Evolutionary conservation across 2,329 filamentous ascomycete genomes (phyloP).

Genomic region (Cercospora janseana): DNA sequence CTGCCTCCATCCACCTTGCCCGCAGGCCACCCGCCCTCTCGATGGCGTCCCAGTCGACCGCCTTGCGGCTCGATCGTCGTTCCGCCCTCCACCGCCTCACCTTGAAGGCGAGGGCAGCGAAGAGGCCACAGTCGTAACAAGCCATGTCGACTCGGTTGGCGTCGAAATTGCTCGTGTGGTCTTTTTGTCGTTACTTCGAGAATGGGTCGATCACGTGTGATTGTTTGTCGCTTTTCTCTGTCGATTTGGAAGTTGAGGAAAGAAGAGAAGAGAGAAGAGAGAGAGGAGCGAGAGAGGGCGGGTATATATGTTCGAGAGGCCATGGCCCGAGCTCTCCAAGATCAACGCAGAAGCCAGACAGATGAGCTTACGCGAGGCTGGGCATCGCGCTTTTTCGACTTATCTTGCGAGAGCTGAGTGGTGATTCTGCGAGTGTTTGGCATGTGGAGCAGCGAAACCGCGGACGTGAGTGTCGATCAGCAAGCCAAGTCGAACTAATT

Average conservation of each 20-base stretch:
- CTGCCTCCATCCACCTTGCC: neutral
- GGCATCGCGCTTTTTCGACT: too few relatives aligned
- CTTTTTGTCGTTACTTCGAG: conserved; percentile 4
- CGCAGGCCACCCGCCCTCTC: neutral
- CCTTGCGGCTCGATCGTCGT: conserved; percentile 8
- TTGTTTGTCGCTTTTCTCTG: neutral
- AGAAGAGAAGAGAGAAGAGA: neutral
- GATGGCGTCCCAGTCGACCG: conserved; percentile 4
- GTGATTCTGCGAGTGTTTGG: too few relatives aligned
- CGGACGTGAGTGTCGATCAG: too few relatives aligned
- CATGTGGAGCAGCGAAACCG: too few relatives aligned
- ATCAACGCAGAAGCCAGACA: too few relatives aligned
- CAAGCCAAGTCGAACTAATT: too few relatives aligned
- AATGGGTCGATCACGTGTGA: conserved; percentile 2
- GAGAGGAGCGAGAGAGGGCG: too few relatives aligned
- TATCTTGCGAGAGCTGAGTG: too few relatives aligned
- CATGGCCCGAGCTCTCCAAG: too few relatives aligned
- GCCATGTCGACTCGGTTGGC: conserved; percentile 1
- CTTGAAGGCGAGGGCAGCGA: conserved; percentile 1
- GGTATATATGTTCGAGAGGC: too few relatives aligned
- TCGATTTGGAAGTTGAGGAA: conserved; percentile 1
- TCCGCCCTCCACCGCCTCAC: conserved; percentile 3
- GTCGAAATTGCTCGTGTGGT: conserved; percentile 1
- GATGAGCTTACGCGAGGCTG: too few relatives aligned
- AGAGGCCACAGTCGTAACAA: conserved; percentile 8